Conservation (phyloP, 192 early-diverging fungal species). For the Ambispora gerdemannii region DNA sequence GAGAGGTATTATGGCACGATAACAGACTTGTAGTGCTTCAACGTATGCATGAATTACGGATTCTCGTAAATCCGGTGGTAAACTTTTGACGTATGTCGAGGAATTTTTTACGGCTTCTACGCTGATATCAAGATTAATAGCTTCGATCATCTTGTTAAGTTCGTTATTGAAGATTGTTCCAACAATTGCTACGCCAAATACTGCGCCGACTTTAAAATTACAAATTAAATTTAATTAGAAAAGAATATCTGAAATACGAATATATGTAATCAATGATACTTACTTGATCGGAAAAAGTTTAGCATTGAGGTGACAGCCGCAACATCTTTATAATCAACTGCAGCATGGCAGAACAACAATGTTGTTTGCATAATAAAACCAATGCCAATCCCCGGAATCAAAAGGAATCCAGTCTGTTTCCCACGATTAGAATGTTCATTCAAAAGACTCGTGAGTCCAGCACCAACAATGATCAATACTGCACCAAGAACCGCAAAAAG, state of each 20-base stretch:
- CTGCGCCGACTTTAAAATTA: constrained; percentile 35
- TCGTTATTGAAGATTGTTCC: constrained; percentile 64
- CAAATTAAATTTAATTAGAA: constrained; percentile 19
- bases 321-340: constrained; percentile 61
- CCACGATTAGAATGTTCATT: constrained; percentile 47
- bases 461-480: constrained; percentile 57
- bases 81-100: constrained; percentile 32
- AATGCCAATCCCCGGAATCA: constrained; percentile 72
- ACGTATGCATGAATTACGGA: constrained; percentile 54
- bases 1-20: constrained; percentile 54
- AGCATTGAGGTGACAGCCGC: constrained; percentile 70
- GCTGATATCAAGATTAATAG: background rate
- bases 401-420: constrained; percentile 57
- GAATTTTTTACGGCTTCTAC: constrained; percentile 26
- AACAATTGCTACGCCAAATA: constrained; percentile 64
- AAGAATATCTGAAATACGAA: constrained; percentile 16
- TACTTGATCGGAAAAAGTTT: constrained; percentile 50
- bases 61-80: constrained; percentile 35
- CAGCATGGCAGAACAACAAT: constrained; percentile 70
- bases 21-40: constrained; percentile 49
- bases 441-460: constrained; percentile 62
- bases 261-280: background rate
- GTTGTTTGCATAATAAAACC: constrained; percentile 73
- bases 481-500: constrained; percentile 63
- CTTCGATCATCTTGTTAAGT: constrained; percentile 34